Evolutionary conservation across 208 protist species (phyloP), one percentile per base, ranked within the genome.

Genomic region (Novymonas esmeraldas): DNA sequence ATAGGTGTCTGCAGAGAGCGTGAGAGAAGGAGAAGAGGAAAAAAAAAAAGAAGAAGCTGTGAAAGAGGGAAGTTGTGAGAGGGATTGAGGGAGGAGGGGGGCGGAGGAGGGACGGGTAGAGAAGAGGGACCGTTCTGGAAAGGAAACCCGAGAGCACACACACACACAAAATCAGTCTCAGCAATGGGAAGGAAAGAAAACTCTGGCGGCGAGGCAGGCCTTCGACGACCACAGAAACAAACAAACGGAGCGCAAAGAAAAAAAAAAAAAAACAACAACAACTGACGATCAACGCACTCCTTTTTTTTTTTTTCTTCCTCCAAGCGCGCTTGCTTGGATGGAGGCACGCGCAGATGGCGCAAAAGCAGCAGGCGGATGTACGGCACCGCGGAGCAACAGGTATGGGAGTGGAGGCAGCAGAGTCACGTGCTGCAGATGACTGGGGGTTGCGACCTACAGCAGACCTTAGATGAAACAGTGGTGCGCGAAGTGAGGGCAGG

Each of bases 1-100:
- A 7, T 44, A 36, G 13, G 33, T 22, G 36, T 16, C 22, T n/a
- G 34, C 20, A 58, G 11, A 57, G 20, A 28, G 1, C 1, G 29
- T 28, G 13, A 10, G n/a, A 55, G 11, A 31, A 60, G 46, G 18
- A 34, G 10, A 67, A 16, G n/a, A 20, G 36, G 34, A 60, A 41
- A 65, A 39, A 69, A 4, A 28, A 31, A 18, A 68, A 57, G 7
- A 44, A 44, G 57, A 44, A 38, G 51, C 11, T 16, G 51, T 50
- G 18, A 18, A 22, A 62, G 9, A n/a, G n/a, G n/a, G n/a, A n/a
- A n/a, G n/a, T n/a, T n/a, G n/a, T n/a, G n/a, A 58, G 11, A 57
- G 20, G 22, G 1, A 6, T 20, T 28, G 13, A 10, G n/a, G 46
- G 11, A 31, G 54, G 46, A 28, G 29, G 10, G 62, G 24, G n/a